Percentiles rank a stretch among this genome's conserved stretches.
These are phyloP conservation scores for Ophiocordyceps camponoti-saundersi DNA, from an alignment of 2,329 filamentous ascomycete species.

Conservation along the genomic window DNA sequence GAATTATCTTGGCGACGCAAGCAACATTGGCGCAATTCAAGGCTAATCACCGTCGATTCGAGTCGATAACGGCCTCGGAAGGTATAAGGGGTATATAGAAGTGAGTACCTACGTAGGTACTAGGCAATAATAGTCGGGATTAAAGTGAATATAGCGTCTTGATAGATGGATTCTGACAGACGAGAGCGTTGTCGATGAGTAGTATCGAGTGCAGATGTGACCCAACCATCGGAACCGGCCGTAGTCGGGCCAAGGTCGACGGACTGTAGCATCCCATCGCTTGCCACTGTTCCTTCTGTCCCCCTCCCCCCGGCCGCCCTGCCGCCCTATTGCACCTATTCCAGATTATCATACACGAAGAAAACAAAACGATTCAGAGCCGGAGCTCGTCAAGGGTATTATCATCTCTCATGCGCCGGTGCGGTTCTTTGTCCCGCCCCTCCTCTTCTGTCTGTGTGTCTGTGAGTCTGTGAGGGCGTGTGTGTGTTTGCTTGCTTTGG, in stretches of 20 bases:
- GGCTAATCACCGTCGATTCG: background rate
- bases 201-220: too few species aligned
- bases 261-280: too few species aligned
- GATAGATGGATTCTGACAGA: background rate
- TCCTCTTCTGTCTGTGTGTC: background rate
- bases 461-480: background rate
- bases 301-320: too few species aligned
- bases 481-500: background rate
- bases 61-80: background rate
- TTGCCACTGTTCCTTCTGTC: background rate
- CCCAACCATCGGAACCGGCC: too few species aligned
- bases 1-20: background rate
- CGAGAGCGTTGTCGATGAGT: too few species aligned
- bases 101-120: background rate
- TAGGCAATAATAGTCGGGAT: background rate
- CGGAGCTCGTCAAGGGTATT: background rate
- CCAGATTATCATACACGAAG: background rate
- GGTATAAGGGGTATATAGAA: background rate
- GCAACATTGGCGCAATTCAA: background rate
- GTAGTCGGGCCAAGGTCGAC: too few species aligned
- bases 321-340: too few species aligned
- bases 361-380: background rate
- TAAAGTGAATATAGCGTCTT: background rate
- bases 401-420: background rate
- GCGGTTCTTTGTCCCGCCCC: background rate